These are phyloP conservation scores for slime mould (Dictyostelium discoideum) DNA, from an alignment of 78 protist genomes.

Conservation along the genomic window DNA sequence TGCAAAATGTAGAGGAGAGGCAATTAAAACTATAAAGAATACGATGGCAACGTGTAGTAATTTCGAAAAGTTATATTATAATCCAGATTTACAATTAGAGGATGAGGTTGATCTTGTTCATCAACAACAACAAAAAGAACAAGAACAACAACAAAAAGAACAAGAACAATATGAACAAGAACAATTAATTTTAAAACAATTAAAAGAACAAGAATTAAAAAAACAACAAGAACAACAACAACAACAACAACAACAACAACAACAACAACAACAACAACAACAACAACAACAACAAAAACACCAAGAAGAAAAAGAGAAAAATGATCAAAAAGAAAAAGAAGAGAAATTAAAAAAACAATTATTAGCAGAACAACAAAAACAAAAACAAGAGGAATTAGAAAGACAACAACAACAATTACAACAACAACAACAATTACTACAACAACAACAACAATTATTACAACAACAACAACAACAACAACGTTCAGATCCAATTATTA, in stretches of 20 bases:
- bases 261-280: conserved; percentile 1
- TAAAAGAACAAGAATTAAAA: background rate
- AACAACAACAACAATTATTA: background rate
- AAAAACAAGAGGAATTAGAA: conserved; percentile 7
- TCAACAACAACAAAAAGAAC: background rate
- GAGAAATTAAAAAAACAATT: background rate
- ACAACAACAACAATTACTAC: background rate
- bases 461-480: background rate
- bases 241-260: background rate
- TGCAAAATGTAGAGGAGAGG: background rate
- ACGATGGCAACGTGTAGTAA: conserved; percentile 24
- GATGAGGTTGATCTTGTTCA: background rate
- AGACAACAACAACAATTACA: conserved; percentile 9
- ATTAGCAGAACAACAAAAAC: background rate
- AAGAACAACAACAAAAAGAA: conserved; percentile 17
- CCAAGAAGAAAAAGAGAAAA: background rate
- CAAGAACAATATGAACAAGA: background rate
- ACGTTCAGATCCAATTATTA: background rate
- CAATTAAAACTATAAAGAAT: conserved; percentile 25
- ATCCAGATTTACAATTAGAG: conserved; percentile 41
- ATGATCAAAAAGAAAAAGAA: background rate
- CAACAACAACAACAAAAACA: background rate
- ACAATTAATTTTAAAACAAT: background rate
- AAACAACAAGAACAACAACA: conserved; percentile 2
- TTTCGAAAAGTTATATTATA: conserved; percentile 14